Evolutionary conservation across 164 flowering plant genomes (phyloP).

Genomic region (Aristolochia fimbriata): DNA sequence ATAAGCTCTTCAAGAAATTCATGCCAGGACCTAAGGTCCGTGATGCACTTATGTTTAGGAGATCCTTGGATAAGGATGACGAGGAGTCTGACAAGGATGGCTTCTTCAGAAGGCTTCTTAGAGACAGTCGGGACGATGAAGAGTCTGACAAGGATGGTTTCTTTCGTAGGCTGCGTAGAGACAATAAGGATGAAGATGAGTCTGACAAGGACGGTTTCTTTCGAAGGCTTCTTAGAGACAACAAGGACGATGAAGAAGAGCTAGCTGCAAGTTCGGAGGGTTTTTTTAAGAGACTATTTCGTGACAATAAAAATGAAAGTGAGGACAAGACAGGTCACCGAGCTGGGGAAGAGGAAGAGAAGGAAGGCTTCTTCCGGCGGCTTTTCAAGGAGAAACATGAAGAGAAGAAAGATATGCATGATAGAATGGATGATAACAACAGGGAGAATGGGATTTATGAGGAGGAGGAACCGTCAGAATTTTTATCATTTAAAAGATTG

Average conservation of each 20-base stretch:
- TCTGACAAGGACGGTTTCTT: slow-evolving; percentile 44
- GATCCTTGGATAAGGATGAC: slow-evolving; percentile 29
- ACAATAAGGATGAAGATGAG: slow-evolving; percentile 36
- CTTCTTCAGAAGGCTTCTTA: slow-evolving; percentile 28
- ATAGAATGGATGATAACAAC: slow-evolving; percentile 37
- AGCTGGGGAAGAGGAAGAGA: slow-evolving; percentile 68
- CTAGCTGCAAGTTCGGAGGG: slow-evolving; percentile 66
- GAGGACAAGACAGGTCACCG: slow-evolving; percentile 33
- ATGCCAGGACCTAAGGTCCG: slow-evolving; percentile 29
- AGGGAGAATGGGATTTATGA: slow-evolving; percentile 34
- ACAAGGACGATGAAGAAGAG: slow-evolving; percentile 61
- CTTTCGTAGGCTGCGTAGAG: slow-evolving; percentile 30
- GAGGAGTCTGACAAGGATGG: slow-evolving; percentile 44
- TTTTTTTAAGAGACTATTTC: slow-evolving; percentile 78
- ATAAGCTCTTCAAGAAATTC: slow-evolving; percentile 37
- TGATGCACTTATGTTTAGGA: slow-evolving; percentile 25
- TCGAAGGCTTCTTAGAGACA: slow-evolving; percentile 32
- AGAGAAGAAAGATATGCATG: slow-evolving; percentile 68
- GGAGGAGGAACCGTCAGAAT: slow-evolving; percentile 79
- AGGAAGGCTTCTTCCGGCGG: slow-evolving; percentile 82
- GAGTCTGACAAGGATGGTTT: slow-evolving; percentile 44
- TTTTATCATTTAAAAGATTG: slow-evolving; percentile 67
- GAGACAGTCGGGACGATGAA: slow-evolving; percentile 21
- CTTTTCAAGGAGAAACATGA: slow-evolving; percentile 75
- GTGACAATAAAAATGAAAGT: slow-evolving; percentile 62